Conservation (phyloP, 1,284 basidiomycete genomes). For the Boletellus deceptivus region DNA sequence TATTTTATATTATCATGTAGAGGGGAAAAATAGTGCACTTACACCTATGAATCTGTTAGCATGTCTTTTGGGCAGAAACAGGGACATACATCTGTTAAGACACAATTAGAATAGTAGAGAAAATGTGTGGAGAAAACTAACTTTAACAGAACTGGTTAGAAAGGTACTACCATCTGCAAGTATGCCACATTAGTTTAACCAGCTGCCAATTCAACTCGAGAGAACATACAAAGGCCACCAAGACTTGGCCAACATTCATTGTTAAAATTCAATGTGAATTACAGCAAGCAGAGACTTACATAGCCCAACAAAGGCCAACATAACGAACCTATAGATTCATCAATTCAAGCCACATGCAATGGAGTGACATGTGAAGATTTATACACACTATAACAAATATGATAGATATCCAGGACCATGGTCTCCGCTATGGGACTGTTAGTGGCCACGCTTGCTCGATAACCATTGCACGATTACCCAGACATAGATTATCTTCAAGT, state of each 20-base stretch:
- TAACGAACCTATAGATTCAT: neutral
- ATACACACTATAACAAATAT: neutral
- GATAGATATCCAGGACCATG: neutral
- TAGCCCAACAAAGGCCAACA: neutral
- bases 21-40: neutral
- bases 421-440: neutral
- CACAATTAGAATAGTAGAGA: neutral
- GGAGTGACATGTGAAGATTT: too few relatives aligned
- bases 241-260: neutral
- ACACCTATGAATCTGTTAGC: neutral
- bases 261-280: neutral
- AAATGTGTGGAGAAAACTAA: neutral
- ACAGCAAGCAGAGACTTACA: neutral
- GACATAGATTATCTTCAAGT: neutral
- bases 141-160: neutral
- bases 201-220: neutral
- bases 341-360: too few relatives aligned
- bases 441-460: neutral
- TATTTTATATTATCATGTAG: neutral
- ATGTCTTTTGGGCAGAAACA: neutral
- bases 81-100: neutral
- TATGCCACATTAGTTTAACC: neutral
- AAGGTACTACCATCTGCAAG: neutral
- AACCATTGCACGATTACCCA: neutral
- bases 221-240: neutral